Base-by-base conservation (phyloP, 176 grass and related monocot genomes). In the Juncus inflexus region DNA sequence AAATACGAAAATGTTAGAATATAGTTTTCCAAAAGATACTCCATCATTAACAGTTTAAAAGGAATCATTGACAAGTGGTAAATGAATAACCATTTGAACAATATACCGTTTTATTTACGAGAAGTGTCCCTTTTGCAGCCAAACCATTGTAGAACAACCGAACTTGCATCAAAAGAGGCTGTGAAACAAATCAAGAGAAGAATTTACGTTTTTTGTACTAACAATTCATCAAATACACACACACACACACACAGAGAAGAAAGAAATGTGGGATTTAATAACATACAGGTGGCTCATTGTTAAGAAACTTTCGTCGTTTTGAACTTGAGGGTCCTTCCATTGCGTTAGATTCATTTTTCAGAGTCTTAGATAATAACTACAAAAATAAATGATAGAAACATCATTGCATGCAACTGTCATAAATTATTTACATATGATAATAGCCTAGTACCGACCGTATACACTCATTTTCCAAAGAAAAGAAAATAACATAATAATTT, bases 91-190 rank as follows among this genome's bases (percentile, higher is more conserved):
- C 9, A 6, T 43, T 7, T 41, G 15, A 40, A 16, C 3, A 58
- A 57, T 15, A 40, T 79, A 95, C 90, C 67, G 15, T 69, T 70
- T 77, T 95, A 36, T 87, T 70, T 38, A 82, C 56, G 10, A 95
- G 77, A 55, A 77, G 72, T 28, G 90, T 95, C 79, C 86, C 90
- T 75, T 95, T 95, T 3, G 83, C 80, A 64, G 82, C 71, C 35
- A 2, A 45, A 62, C 90, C 90, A 68, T 84, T 65, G 75, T 78
- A 77, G 57, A 90, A 95, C 83, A 95, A 58, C 2, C 86, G 86
- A 47, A 90, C 76, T 74, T 95, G 90, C 11, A 77, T 90, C 73
- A 95, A 78, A 68, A 95, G 80, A 75, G 90, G 86, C 90, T 95
- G 62, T 38, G 6, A 67, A 80, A 7, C 9, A 28, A 28, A 28